A percentile compares a stretch with the other conserved stretches of the same genome.
These are phyloP conservation scores for Houttuynia cordata DNA, from an alignment of 164 flowering plant species.

Conservation along the genomic window DNA sequence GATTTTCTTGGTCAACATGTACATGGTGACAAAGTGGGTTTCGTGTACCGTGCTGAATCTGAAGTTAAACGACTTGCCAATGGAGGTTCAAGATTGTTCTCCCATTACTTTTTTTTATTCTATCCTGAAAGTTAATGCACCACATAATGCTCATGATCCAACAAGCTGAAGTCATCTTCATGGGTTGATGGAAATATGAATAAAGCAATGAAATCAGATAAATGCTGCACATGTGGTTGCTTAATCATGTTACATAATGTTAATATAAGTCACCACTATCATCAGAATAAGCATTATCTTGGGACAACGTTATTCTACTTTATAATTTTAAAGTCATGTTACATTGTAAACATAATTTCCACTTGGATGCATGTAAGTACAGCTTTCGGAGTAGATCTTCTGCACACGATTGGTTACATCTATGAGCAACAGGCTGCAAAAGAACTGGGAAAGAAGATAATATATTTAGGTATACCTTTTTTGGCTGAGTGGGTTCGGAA, in stretches of 20 bases:
- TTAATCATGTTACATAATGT: no score
- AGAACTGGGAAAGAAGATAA: constrained; percentile 81
- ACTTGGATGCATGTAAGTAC: constrained; percentile 9
- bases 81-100: constrained; percentile 29
- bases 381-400: constrained; percentile 75
- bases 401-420: constrained; percentile 75
- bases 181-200: no score
- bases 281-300: no score
- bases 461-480: constrained; percentile 83
- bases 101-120: background rate
- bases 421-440: constrained; percentile 82
- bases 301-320: no score
- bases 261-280: no score
- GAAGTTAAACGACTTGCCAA: constrained; percentile 69
- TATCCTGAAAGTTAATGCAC: no score
- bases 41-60: constrained; percentile 48
- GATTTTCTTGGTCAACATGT: constrained; percentile 61
- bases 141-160: no score
- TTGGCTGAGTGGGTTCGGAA: constrained; percentile 90
- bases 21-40: constrained; percentile 60
- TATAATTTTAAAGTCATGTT: background rate
- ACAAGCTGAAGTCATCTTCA: no score
- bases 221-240: no score
- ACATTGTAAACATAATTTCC: background rate
- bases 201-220: no score